These are phyloP conservation scores for Fulvia fulva DNA, from an alignment of 2,329 filamentous ascomycete genomes.

Conservation along the genomic window DNA sequence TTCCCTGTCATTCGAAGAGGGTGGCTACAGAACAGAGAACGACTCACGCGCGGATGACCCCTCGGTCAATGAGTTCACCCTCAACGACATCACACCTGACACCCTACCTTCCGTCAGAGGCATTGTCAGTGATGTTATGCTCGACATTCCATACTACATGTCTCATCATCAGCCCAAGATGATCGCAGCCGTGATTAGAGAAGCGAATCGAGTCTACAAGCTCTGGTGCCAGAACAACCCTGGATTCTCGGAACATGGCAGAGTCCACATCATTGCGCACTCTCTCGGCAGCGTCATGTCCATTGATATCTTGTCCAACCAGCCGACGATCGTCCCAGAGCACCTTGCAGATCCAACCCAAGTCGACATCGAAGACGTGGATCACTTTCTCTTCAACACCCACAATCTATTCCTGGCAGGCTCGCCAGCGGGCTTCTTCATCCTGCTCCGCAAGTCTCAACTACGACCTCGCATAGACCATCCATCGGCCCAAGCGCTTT, in stretches of 20 bases:
- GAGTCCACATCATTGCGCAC: conserved; percentile 89
- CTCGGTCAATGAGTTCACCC: conserved; percentile 56
- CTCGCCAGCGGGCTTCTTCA: conserved; percentile 87
- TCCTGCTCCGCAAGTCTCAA: conserved; percentile 70
- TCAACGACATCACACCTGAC: conserved; percentile 88
- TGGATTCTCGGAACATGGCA: conserved; percentile 69
- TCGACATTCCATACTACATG: conserved; percentile 96
- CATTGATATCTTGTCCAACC: conserved; percentile 81
- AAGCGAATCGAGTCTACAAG: conserved; percentile 93
- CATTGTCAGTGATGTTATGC: conserved; percentile 95
- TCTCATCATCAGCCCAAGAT: conserved; percentile 95
- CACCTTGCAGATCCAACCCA: conserved; percentile 33
- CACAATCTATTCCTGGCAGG: conserved; percentile 85
- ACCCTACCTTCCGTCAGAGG: conserved; percentile 86
- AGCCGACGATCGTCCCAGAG: conserved; percentile 67
- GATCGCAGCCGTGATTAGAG: conserved; percentile 79
- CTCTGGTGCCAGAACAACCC: conserved; percentile 94
- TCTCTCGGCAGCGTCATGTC: conserved; percentile 94
- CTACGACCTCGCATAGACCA: conserved; percentile 74
- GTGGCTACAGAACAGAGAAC: conserved; percentile 52
- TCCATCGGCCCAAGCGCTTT: conserved; percentile 69
- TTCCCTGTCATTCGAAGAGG: conserved; percentile 81
- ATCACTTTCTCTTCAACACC: conserved; percentile 83
- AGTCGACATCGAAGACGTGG: conserved; percentile 35
- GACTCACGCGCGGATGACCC: conserved; percentile 36